These are phyloP conservation scores for Radiomyces spectabilis DNA, from an alignment of 192 early-diverging fungal species.

Conservation along the genomic window DNA sequence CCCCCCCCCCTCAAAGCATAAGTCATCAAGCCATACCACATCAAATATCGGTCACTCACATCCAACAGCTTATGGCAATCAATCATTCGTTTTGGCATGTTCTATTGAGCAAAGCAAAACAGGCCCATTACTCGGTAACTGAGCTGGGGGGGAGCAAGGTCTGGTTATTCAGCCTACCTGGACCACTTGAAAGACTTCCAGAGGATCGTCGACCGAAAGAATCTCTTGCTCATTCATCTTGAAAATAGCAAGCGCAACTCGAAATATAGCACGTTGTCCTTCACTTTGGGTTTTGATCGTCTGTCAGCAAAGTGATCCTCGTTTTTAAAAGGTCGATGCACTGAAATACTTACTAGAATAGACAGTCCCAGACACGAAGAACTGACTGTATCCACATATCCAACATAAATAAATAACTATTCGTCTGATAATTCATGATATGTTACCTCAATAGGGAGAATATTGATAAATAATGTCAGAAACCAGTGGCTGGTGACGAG, in stretches of 20 bases:
- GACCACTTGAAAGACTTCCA: constrained; percentile 52
- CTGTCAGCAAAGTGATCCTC: not conserved
- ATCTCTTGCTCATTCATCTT: constrained; percentile 59
- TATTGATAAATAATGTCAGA: constrained; percentile 68
- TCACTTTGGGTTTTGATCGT: constrained; percentile 16
- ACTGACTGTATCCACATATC: constrained; percentile 28
- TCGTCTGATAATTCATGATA: not conserved
- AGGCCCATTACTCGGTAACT: not conserved
- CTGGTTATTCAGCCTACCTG: not conserved
- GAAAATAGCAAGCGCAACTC: constrained; percentile 64
- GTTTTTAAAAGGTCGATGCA: not conserved
- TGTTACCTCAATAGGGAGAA: constrained; percentile 59
- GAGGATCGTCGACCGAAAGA: constrained; percentile 42
- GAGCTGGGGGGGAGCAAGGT: no score
- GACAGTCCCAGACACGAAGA: constrained; percentile 55
- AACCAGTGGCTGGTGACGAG: constrained; percentile 78
- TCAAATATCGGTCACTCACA: not conserved
- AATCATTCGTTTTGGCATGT: constrained; percentile 52
- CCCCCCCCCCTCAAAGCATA: no score
- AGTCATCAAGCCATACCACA: not conserved
- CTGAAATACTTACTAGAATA: constrained; percentile 40
- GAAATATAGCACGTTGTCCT: constrained; percentile 62
- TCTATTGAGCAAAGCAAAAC: constrained; percentile 10
- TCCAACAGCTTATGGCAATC: constrained; percentile 55
- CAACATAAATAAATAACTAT: not conserved